Conservation (phyloP, 495 filamentous ascomycete species). For the Hypoxylon intermedium region DNA sequence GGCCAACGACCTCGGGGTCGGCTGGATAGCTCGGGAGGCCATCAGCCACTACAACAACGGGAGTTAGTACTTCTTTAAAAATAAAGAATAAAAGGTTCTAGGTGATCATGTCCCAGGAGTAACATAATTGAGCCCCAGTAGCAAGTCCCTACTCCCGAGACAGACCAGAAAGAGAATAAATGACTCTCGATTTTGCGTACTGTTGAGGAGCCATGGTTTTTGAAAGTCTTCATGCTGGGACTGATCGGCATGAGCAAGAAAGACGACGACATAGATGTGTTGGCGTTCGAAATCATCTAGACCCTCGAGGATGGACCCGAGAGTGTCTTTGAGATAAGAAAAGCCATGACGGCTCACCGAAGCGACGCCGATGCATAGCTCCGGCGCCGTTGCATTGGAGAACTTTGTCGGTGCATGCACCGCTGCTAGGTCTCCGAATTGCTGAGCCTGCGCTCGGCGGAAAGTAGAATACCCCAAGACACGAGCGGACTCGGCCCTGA, state of each 20-base stretch:
- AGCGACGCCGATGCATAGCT: conserved; percentile 26
- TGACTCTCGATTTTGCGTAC: no score
- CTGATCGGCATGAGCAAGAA: conserved; percentile 60
- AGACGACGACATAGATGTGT: conserved; percentile 55
- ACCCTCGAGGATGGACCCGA: conserved; percentile 52
- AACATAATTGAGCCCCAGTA: no score
- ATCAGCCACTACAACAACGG: no score
- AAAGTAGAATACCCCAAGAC: conserved; percentile 33
- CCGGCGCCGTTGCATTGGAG: conserved; percentile 19
- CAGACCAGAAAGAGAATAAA: no score
- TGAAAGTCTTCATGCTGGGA: conserved; percentile 55
- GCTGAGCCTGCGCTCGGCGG: conserved; percentile 30
- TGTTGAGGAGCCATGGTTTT: conserved; percentile 56
- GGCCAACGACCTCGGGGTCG: conserved; percentile 23
- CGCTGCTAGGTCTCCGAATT: conserved; percentile 26
- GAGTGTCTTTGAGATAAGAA: conserved; percentile 26
- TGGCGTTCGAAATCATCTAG: conserved; percentile 54
- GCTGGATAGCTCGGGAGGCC: conserved; percentile 51
- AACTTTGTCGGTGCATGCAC: conserved; percentile 17
- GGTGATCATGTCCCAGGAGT: no score
- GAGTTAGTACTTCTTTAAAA: no score
- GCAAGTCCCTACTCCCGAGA: no score
- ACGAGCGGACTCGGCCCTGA: conserved; percentile 29
- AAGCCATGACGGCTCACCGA: conserved; percentile 30
- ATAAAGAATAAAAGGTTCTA: no score